These are phyloP conservation scores for Aspergillus taichungensis DNA, from an alignment of 495 filamentous ascomycete genomes.

Conservation along the genomic window DNA sequence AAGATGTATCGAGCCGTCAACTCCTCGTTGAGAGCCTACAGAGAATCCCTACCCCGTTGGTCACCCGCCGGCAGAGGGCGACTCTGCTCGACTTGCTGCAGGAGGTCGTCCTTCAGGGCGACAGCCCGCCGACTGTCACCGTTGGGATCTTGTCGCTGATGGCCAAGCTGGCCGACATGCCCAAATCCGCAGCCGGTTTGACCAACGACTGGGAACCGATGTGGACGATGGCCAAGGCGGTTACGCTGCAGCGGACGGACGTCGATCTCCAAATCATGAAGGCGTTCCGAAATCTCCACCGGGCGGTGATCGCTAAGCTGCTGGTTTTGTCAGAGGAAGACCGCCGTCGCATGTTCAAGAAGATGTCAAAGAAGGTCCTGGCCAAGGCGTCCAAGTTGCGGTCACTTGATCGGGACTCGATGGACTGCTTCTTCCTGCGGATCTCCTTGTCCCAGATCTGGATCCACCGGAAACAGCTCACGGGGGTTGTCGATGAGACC, in stretches of 20 bases:
- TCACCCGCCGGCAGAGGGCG: slow-evolving; percentile 30
- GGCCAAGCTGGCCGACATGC: slow-evolving; percentile 36
- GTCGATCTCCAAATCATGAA: slow-evolving; percentile 37
- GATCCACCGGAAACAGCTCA: slow-evolving; percentile 24
- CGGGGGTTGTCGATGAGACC: slow-evolving; percentile 20
- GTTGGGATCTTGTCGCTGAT: slow-evolving; percentile 33
- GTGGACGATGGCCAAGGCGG: slow-evolving; percentile 29
- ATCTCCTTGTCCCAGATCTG: slow-evolving; percentile 34
- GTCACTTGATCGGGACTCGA: slow-evolving; percentile 29
- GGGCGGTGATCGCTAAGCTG: slow-evolving; percentile 28
- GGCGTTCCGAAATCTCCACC: slow-evolving; percentile 31
- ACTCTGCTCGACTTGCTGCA: slow-evolving; percentile 30
- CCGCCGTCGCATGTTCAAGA: slow-evolving; percentile 27
- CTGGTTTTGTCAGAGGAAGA: slow-evolving; percentile 29
- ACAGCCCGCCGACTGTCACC: slow-evolving; percentile 19
- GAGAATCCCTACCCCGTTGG: slow-evolving; percentile 27
- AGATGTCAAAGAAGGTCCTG: slow-evolving; percentile 25
- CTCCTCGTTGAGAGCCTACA: slow-evolving; percentile 35
- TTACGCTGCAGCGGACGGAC: slow-evolving; percentile 25
- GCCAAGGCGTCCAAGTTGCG: slow-evolving; percentile 29
- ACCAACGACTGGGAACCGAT: slow-evolving; percentile 35
- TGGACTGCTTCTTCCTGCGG: slow-evolving; percentile 33
- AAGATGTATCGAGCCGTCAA: slow-evolving; percentile 20
- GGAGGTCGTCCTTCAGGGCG: slow-evolving; percentile 22
- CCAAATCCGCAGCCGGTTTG: slow-evolving; percentile 30